Percentiles rank a stretch among this genome's conserved stretches.
Conservation (phyloP, 2,329 filamentous ascomycete species). For the Geosmithia putterillii region DNA sequence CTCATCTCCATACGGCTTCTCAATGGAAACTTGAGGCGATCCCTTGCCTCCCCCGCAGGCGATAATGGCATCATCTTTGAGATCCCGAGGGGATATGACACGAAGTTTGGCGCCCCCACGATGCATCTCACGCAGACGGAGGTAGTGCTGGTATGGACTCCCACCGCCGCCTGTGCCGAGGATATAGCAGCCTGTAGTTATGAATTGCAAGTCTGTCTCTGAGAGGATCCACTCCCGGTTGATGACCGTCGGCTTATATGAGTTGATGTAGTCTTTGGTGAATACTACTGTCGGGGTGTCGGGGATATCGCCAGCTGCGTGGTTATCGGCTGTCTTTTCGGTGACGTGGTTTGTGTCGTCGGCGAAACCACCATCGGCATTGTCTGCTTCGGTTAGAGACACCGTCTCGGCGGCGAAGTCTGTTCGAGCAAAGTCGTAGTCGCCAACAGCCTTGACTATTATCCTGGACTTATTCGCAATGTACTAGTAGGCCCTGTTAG, state of each 20-base stretch:
- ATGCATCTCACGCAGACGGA: slow-evolving; percentile 39
- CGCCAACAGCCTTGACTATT: slow-evolving; percentile 47
- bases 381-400: not conserved
- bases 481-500: slow-evolving; percentile 23
- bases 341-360: not conserved
- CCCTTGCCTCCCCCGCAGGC: slow-evolving; percentile 46
- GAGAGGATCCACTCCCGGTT: slow-evolving; percentile 43
- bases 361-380: not conserved
- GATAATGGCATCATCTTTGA: slow-evolving; percentile 37
- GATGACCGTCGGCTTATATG: slow-evolving; percentile 35
- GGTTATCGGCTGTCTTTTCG: not conserved
- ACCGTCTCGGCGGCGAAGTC: not conserved
- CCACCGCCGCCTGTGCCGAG: slow-evolving; percentile 50
- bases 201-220: slow-evolving; percentile 44
- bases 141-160: slow-evolving; percentile 36
- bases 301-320: slow-evolving; percentile 6
- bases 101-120: slow-evolving; percentile 35
- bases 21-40: slow-evolving; percentile 46
- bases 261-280: slow-evolving; percentile 19
- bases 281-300: not conserved
- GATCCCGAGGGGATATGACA: slow-evolving; percentile 36
- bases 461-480: slow-evolving; percentile 39
- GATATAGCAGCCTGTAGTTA: slow-evolving; percentile 47
- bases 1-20: slow-evolving; percentile 47
- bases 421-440: slow-evolving; percentile 26